These are phyloP conservation scores for Ustilago trichophora DNA, from an alignment of 1,284 basidiomycete species.

Conservation along the genomic window DNA sequence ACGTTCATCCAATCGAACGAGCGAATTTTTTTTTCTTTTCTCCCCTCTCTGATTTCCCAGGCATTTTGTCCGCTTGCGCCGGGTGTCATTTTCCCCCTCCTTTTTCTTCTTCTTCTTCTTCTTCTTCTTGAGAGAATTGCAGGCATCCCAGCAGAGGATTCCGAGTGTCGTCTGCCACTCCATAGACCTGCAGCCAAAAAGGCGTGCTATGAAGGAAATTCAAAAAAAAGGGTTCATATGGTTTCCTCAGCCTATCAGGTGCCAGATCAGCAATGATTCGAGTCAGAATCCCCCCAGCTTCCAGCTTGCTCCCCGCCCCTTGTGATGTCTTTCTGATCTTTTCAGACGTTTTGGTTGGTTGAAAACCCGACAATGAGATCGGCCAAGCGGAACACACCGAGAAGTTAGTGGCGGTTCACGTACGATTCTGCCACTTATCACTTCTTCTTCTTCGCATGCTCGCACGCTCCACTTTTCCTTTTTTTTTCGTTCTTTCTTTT, in stretches of 20 bases:
- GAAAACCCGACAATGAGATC: too few species aligned
- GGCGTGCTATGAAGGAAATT: constrained; percentile 11
- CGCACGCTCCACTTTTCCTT: too few species aligned
- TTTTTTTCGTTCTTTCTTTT: too few species aligned
- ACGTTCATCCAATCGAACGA: constrained; percentile 25
- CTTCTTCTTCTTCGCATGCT: too few species aligned
- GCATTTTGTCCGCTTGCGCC: too few species aligned
- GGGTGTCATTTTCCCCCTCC: too few species aligned
- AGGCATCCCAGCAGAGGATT: constrained; percentile 9
- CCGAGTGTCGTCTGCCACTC: constrained; percentile 33
- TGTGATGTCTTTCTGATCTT: background rate
- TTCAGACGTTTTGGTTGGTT: constrained; percentile 1
- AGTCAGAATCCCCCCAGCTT: background rate
- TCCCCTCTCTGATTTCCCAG: too few species aligned
- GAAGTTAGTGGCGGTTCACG: too few species aligned
- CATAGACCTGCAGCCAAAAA: background rate
- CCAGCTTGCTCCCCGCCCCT: too few species aligned
- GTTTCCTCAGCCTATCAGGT: background rate
- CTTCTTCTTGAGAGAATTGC: background rate
- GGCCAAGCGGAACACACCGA: too few species aligned
- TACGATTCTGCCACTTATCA: too few species aligned
- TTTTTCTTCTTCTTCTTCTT: background rate
- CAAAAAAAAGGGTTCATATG: background rate
- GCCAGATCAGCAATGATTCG: background rate
- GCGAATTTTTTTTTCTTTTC: constrained; percentile 28